Evolutionary conservation across 2,329 filamentous ascomycete species (phyloP), one percentile per base, ranked within the genome.

Genomic region (Zymoseptoria tritici): DNA sequence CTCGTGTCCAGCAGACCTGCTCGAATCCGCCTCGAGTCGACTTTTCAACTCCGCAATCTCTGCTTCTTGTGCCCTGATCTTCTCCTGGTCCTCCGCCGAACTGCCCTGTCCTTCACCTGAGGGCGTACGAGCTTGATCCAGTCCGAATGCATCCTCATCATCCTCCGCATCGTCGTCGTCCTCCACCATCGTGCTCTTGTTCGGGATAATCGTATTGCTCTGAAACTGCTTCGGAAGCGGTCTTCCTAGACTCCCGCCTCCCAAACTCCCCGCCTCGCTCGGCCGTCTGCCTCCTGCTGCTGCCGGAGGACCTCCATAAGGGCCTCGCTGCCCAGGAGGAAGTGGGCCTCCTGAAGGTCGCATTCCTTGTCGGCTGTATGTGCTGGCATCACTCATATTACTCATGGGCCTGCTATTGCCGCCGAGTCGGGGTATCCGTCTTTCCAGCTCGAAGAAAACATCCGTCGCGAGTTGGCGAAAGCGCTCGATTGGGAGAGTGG

Each of bases 181-280:
- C 74, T 99, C 94, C 1, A 97, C 85, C 87, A 97, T 92, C 0
- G 90, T 97, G 70, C 93, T 96, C 77, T 97, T 99, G 72, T 97
- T 97, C 0, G 94, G 94, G 31, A 97, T 89, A 69, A 97, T 96
- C 0, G 91, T 97, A 72, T 96, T 97, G 72, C 89, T 93, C 24
- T 66, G 64, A 66, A 96, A 91, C 46, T 91, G 91, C 72, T 95
- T 96, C 16, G 90, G 88, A 66, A 90, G 84, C 4, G 92, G 92
- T 52, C 90, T 83, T 50, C 88, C 87, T 64, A 85, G 59, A 36
- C 63, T 66, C 21, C 63, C 66, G n/a, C 90, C 83, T 50, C 88
- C 87, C 65, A 85, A 57, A 36, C 63, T 66, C 21, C 62, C 66
- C n/a, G 64, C 58, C 26, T 71, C 69, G 54, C 69, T 71, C 85